These are phyloP conservation scores for Glycyrrhiza uralensis DNA, from an alignment of 306 rosid species.

Conservation along the genomic window DNA sequence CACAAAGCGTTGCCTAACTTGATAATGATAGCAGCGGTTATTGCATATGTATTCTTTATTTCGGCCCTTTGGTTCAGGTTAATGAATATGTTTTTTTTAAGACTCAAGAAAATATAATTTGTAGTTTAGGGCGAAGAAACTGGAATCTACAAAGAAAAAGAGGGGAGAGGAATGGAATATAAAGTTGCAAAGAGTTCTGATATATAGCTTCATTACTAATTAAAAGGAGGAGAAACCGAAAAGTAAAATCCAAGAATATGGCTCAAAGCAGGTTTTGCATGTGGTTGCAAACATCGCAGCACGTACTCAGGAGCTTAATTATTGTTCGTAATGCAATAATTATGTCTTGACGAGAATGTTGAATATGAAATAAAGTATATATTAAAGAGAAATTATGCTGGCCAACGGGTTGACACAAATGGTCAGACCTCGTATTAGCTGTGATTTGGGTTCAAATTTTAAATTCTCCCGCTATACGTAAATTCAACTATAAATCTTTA, in stretches of 20 bases:
- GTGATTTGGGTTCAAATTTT: too few species aligned
- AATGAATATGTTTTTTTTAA: neutral
- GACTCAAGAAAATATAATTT: neutral
- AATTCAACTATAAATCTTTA: too few species aligned
- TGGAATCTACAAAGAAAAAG: neutral
- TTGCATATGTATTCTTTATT: neutral
- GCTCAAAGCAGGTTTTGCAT: neutral
- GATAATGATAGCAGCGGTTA: too few species aligned
- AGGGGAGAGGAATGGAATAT: neutral
- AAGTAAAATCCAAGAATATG: neutral
- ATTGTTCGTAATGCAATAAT: neutral
- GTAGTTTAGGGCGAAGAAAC: neutral
- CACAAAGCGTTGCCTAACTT: too few species aligned
- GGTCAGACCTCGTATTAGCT: too few species aligned
- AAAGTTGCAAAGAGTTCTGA: neutral
- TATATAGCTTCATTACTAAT: neutral
- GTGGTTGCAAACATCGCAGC: neutral
- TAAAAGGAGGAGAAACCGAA: neutral
- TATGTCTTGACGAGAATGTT: neutral
- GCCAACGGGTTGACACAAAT: too few species aligned
- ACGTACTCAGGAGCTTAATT: constrained; percentile 7
- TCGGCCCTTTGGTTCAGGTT: neutral
- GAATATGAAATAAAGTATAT: neutral
- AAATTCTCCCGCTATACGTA: too few species aligned
- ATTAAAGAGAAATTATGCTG: too few species aligned